Evolutionary conservation across 805 yeast genomes (phyloP).

Genomic region (Priceomyces castillae): DNA sequence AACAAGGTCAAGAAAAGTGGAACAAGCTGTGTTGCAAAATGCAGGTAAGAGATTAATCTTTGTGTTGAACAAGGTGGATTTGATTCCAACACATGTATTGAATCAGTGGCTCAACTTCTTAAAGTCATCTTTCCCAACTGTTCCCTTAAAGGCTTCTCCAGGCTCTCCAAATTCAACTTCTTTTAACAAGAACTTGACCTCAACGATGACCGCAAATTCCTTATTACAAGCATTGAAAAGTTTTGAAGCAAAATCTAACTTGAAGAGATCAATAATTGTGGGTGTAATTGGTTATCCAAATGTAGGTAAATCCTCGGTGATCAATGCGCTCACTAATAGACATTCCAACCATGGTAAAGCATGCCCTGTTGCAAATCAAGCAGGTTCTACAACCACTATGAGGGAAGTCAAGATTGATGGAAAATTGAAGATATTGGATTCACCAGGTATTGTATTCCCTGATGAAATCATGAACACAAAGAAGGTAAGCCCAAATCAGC

Average conservation of each 20-base stretch:
- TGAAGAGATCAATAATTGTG: constrained; percentile 85
- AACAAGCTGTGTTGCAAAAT: constrained; percentile 78
- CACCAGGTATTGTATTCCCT: constrained; percentile 98
- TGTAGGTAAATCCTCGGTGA: constrained; percentile 87
- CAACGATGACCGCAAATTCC: constrained; percentile 66
- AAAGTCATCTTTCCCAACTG: constrained; percentile 82
- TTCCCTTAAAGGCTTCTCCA: constrained; percentile 80
- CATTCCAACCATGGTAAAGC: constrained; percentile 71
- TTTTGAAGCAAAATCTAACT: constrained; percentile 77
- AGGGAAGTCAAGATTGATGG: constrained; percentile 91
- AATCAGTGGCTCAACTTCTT: constrained; percentile 81
- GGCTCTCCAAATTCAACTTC: constrained; percentile 67
- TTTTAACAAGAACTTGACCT: constrained; percentile 72
- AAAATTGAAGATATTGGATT: constrained; percentile 83
- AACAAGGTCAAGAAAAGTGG: constrained; percentile 88
- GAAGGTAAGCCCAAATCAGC: constrained; percentile 54
- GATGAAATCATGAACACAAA: constrained; percentile 42
- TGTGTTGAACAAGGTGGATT: constrained; percentile 86
- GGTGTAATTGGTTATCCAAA: constrained; percentile 98
- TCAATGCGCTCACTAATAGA: constrained; percentile 81
- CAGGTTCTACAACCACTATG: constrained; percentile 92
- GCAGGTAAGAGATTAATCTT: constrained; percentile 82
- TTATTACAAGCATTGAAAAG: constrained; percentile 79
- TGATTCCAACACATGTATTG: constrained; percentile 81
- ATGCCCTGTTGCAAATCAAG: constrained; percentile 96